Evolutionary conservation across 2,329 filamentous ascomycete genomes (phyloP), one percentile per base, ranked within the genome.

Genomic region (Proliferodiscus dingleyae): DNA sequence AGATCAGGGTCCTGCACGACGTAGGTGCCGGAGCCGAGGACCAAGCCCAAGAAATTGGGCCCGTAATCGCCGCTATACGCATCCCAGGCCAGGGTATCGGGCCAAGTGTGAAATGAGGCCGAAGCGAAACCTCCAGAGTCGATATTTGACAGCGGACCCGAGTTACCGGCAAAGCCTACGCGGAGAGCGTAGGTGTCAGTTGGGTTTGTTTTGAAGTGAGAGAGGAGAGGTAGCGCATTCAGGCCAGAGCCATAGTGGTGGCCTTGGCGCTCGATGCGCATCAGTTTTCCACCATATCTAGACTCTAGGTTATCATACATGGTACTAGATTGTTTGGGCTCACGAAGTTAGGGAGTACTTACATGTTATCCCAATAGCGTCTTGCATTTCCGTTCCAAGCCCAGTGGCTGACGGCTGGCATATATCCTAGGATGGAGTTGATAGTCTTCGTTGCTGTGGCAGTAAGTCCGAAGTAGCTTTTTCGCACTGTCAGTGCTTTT

Each of bases 351-450:
- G 11, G 16, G 19, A 26, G 2, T 26, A 39, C 43, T 32, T 49
- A 76, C 62, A 73, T 61, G 42, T 77, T 78, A 54, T 81, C 78
- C 78, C 78, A 81, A 59, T 80, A 81, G 5, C 77, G 63, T 2
- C 78, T 68, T 0, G 77, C 75, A 50, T 80, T 81, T 10, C 78
- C 78, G 41, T 81, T 79, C 73, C 73, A 81, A 2, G 74, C 78
- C 78, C 78, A 81, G 51, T 81, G 78, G 1, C 75, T 66, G 0
- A 81, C 71, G 0, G 74, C 75, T 0, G 78, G 77, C 66, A 72
- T 78, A 50, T 74, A 81, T 0, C 73, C 78, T 1, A 77, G 57
- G 3, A 81, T 75, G 18, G 71, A 74, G 45, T 73, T 67, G 37
- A 81, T 65, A 0, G 83, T 73, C 52, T 80, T 80, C 1, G 59